Conservation (phyloP, 2,329 filamentous ascomycete genomes). For the Magnaporthiopsis poae region DNA sequence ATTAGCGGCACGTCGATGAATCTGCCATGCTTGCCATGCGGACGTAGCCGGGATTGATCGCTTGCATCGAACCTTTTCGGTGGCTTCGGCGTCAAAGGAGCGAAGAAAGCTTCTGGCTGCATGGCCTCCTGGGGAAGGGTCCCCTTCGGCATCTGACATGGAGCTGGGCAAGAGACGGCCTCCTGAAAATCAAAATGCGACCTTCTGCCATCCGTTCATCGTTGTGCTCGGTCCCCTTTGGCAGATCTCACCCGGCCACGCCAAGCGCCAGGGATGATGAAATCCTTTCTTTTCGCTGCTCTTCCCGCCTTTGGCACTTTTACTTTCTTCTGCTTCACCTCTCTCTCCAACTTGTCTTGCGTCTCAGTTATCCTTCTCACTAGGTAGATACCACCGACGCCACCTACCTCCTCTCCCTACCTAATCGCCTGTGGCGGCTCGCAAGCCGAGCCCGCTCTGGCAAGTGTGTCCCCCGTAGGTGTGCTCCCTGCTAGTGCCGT, state of each 20-base stretch:
- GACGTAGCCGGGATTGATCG: too few species aligned
- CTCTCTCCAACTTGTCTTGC: background rate
- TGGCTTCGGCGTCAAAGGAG: background rate
- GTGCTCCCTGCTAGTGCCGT: too few species aligned
- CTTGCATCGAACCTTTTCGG: background rate
- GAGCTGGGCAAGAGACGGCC: background rate
- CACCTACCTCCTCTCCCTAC: too few species aligned
- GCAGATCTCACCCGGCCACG: conserved; percentile 9
- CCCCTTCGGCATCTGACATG: background rate
- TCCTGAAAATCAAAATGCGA: background rate
- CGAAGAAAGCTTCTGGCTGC: background rate
- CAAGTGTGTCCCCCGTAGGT: background rate
- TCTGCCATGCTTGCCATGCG: background rate
- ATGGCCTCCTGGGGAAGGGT: background rate
- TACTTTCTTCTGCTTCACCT: background rate
- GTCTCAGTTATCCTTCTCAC: too few species aligned
- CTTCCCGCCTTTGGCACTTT: background rate
- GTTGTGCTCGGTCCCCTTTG: background rate
- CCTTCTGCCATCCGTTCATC: background rate
- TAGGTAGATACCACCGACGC: too few species aligned
- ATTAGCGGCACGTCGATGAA: background rate
- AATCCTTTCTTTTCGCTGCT: background rate
- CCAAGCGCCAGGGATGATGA: conserved; percentile 9
- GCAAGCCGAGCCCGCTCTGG: background rate
- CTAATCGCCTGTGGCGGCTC: background rate